These are phyloP conservation scores for Lathyrus oleraceus DNA, from an alignment of 306 rosid species.

Conservation along the genomic window DNA sequence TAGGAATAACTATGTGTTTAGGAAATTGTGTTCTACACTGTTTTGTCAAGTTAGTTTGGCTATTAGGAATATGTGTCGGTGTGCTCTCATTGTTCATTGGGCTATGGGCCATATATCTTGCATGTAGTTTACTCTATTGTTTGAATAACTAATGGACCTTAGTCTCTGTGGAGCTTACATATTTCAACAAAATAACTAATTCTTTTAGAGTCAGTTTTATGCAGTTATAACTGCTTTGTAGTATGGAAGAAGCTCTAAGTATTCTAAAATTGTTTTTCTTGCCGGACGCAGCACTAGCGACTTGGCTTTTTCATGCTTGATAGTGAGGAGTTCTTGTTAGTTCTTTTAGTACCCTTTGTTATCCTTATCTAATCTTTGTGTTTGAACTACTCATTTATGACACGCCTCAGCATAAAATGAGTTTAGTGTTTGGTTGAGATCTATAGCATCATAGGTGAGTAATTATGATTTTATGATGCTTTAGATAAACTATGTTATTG, in stretches of 20 bases:
- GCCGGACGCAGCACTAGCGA: neutral
- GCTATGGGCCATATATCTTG: neutral
- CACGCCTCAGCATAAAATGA: constrained; percentile 7
- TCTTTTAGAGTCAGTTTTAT: neutral
- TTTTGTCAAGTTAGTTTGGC: constrained; percentile 4
- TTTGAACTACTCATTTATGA: constrained; percentile 2
- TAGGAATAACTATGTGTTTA: neutral
- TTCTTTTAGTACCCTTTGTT: constrained; percentile 3
- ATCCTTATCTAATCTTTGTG: neutral
- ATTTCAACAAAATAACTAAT: neutral
- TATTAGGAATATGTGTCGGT: neutral
- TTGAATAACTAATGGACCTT: neutral
- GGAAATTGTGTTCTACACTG: constrained; percentile 8
- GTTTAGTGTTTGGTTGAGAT: constrained; percentile 13
- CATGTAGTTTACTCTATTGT: neutral
- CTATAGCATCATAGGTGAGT: constrained; percentile 6
- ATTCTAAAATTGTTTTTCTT: neutral
- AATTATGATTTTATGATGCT: constrained; percentile 13
- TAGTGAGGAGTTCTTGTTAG: neutral
- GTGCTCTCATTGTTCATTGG: neutral
- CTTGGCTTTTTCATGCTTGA: neutral
- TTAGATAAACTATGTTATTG: neutral
- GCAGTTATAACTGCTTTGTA: neutral
- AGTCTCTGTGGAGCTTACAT: neutral
- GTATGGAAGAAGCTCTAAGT: no score